Percentiles rank a stretch among this genome's conserved stretches.
Evolutionary conservation across 2,329 filamentous ascomycete genomes (phyloP).

Genomic region (Cytospora piceicola): DNA sequence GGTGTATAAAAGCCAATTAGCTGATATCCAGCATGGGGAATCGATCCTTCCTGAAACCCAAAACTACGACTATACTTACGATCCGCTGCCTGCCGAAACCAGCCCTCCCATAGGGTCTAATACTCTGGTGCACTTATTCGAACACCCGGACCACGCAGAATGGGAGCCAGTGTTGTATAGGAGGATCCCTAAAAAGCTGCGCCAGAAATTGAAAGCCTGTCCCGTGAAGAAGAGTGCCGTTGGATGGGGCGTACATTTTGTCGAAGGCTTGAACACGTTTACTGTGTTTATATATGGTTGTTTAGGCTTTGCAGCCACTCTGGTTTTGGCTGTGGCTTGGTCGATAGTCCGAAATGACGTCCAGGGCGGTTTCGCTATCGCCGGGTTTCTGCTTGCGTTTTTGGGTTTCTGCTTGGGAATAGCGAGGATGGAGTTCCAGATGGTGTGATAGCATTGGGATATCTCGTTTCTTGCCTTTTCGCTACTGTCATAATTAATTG

Average conservation of each 20-base stretch:
- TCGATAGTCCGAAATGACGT: slow-evolving; percentile 33
- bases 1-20: slow-evolving; percentile 13
- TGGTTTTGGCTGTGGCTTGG: slow-evolving; percentile 35
- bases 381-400: slow-evolving; percentile 36
- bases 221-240: slow-evolving; percentile 33
- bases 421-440: slow-evolving; percentile 15
- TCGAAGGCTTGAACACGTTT: slow-evolving; percentile 35
- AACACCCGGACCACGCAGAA: slow-evolving; percentile 37
- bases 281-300: slow-evolving; percentile 33
- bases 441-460: background rate
- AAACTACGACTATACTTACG: slow-evolving; percentile 33
- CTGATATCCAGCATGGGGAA: slow-evolving; percentile 13
- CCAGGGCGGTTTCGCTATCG: slow-evolving; percentile 37
- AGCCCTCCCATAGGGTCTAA: slow-evolving; percentile 37
- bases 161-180: slow-evolving; percentile 32
- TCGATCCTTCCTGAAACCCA: slow-evolving; percentile 3
- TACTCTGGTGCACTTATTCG: slow-evolving; percentile 36
- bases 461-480: background rate
- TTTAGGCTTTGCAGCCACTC: slow-evolving; percentile 31
- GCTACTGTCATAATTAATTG: too few species aligned
- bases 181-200: slow-evolving; percentile 37
- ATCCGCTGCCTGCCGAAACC: slow-evolving; percentile 34
- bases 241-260: slow-evolving; percentile 38
- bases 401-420: slow-evolving; percentile 33
- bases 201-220: slow-evolving; percentile 34